A percentile compares a stretch with the other conserved stretches of the same genome.
Evolutionary conservation across 192 early-diverging fungal genomes (phyloP).

Genomic region (Coemansia erecta): DNA sequence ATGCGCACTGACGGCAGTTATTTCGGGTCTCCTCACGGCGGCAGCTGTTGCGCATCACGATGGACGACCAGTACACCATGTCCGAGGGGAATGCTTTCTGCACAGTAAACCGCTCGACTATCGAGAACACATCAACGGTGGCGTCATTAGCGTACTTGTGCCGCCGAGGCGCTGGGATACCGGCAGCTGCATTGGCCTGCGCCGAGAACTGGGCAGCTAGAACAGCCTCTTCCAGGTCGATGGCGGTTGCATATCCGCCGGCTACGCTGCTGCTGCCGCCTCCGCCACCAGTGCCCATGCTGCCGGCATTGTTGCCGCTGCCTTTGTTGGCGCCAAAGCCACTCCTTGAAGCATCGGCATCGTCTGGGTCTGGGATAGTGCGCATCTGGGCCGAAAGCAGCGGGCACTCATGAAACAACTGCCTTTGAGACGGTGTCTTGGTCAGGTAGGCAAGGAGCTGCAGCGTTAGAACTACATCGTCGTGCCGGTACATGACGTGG

Average conservation of each 20-base stretch:
- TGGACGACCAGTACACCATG: slow-evolving; percentile 68
- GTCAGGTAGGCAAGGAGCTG: slow-evolving; percentile 87
- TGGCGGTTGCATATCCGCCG: slow-evolving; percentile 21
- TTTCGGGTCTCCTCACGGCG: slow-evolving; percentile 70
- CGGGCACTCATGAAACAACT: slow-evolving; percentile 41
- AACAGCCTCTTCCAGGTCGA: slow-evolving; percentile 28
- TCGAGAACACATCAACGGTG: slow-evolving; percentile 67
- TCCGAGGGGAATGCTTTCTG: slow-evolving; percentile 62
- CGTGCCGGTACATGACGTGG: slow-evolving; percentile 70
- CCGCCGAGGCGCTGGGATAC: slow-evolving; percentile 30
- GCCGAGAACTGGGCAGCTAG: slow-evolving; percentile 37
- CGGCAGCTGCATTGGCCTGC: slow-evolving; percentile 23
- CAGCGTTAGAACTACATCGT: slow-evolving; percentile 77
- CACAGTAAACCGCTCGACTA: slow-evolving; percentile 73
- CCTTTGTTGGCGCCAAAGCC: slow-evolving; percentile 16
- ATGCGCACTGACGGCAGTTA: slow-evolving; percentile 74
- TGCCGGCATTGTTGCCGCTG: slow-evolving; percentile 26
- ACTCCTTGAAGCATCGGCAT: neutral
- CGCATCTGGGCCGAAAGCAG: slow-evolving; percentile 34
- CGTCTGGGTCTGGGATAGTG: slow-evolving; percentile 1
- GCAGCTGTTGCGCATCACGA: slow-evolving; percentile 80
- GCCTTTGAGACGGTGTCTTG: slow-evolving; percentile 85
- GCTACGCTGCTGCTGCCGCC: slow-evolving; percentile 5
- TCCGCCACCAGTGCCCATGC: slow-evolving; percentile 12
- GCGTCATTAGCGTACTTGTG: slow-evolving; percentile 18